Base-by-base conservation (phyloP, 108 stramenopile species). In the Skeletonema grethae region DNA sequence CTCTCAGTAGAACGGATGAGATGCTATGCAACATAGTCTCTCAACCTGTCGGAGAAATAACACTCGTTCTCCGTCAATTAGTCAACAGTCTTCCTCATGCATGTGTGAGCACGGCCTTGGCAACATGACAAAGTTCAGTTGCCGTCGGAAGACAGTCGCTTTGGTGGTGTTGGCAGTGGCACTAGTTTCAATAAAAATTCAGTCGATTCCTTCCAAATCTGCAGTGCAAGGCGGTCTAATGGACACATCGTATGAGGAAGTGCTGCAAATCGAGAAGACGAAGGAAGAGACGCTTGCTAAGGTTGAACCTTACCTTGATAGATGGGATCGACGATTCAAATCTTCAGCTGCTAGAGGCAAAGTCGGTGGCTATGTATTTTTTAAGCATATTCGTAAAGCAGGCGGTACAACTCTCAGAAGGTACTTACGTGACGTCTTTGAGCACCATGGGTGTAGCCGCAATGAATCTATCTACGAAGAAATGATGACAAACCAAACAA, bases 341-440 rank as follows among this genome's bases (percentile, higher is more conserved):
- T 68, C 67, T 9, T 57, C 67, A 11, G 22, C 35, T 22, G 16
- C 35, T 8, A 68, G 56, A 56, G 56, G 34, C 32, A 57, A 46
- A 20, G 31, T 8, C 28, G 65, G 65, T 6, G 34, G 45, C 0
- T 76, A 76, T 38, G 43, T 76, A 28, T 76, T 68, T 38, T 76
- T 76, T 62, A 67, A 68, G 29, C 75, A 76, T 48, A 76, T 76
- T 25, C 53, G 75, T 30, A 76, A 76, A 43, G 67, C 75, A 11
- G 75, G 75, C 9, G 75, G 75, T 4, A 76, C 75, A n/a, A 45
- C 36, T 10, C 67, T 76, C 2, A 61, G 75, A 34, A 39, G 36
- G 4, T 76, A 76, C 34, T 57, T 76, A 57, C 34, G 30, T 12
- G 55, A 76, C 11, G 75, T 76, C n/a, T 57, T 76, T 7, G 12